A percentile compares a stretch with the other conserved stretches of the same genome.
These are phyloP conservation scores for Hypsizygus ulmarius DNA, from an alignment of 1,284 basidiomycete species.

Conservation along the genomic window DNA sequence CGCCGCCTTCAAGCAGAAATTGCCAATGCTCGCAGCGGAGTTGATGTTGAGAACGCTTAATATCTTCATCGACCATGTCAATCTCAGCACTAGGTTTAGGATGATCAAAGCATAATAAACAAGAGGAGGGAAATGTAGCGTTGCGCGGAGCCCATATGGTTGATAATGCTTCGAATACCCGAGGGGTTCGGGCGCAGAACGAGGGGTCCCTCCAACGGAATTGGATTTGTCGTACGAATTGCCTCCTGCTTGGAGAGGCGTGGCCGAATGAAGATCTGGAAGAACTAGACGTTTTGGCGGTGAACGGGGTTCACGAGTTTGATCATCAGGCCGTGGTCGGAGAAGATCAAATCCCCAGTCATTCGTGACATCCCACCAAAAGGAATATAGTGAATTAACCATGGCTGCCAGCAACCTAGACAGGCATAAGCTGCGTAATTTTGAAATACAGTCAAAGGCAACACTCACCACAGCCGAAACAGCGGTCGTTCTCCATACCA, in stretches of 20 bases:
- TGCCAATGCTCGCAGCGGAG: conserved; percentile 77
- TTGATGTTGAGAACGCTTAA: conserved; percentile 85
- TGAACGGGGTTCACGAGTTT: conserved; percentile 23
- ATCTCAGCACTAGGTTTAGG: conserved; percentile 85
- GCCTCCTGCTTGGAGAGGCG: conserved; percentile 22
- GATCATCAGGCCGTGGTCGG: conserved; percentile 26
- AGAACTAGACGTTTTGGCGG: conserved; percentile 43
- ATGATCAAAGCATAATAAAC: conserved; percentile 86
- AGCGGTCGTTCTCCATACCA: conserved; percentile 79
- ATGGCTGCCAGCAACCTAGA: conserved; percentile 80
- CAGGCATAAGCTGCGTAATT: conserved; percentile 6
- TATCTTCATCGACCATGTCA: conserved; percentile 95
- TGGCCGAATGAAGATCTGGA: conserved; percentile 44
- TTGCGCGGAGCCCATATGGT: conserved; percentile 70
- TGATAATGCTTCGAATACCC: conserved; percentile 33
- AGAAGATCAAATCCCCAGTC: conserved; percentile 95
- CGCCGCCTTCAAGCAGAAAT: conserved; percentile 89
- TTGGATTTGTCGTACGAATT: conserved; percentile 30
- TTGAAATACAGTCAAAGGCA: conserved; percentile 3
- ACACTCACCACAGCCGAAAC: conserved; percentile 78
- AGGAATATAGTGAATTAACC: conserved; percentile 92
- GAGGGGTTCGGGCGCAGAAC: conserved; percentile 4
- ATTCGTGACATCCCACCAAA: conserved; percentile 99
- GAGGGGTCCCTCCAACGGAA: conserved; percentile 14
- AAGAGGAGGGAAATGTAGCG: conserved; percentile 74